Evolutionary conservation across 257 asterid species (phyloP).

Genomic region (Fraxinus americana): DNA sequence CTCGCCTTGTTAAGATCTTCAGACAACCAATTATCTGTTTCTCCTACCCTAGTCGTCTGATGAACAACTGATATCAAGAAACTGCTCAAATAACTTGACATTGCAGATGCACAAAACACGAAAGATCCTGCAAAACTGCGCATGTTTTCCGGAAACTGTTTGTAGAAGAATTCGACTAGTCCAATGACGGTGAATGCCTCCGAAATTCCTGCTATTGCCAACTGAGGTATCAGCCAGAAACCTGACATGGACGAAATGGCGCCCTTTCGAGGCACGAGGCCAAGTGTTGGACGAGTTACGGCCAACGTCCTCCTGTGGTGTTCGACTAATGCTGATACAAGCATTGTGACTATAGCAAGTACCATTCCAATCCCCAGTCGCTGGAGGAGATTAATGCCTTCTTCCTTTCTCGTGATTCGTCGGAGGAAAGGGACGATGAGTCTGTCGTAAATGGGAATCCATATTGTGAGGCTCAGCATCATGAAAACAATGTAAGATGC

Average conservation of each 20-base stretch:
- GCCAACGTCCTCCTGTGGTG: conserved; percentile 30
- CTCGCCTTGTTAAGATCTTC: conserved; percentile 52
- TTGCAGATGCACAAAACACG: conserved; percentile 38
- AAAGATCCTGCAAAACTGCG: conserved; percentile 48
- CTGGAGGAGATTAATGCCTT: conserved; percentile 45
- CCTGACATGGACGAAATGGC: conserved; percentile 51
- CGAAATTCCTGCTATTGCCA: conserved; percentile 35
- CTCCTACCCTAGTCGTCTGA: conserved; percentile 24
- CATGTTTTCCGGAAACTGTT: conserved; percentile 60
- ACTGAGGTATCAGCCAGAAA: conserved; percentile 39
- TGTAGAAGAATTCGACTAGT: conserved; percentile 43
- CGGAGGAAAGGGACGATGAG: conserved; percentile 37
- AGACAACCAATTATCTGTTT: conserved; percentile 35
- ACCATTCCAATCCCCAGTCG: conserved; percentile 41
- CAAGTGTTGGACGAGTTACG: conserved; percentile 30
- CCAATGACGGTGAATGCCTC: conserved; percentile 48
- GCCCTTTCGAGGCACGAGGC: conserved; percentile 32
- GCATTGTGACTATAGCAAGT: conserved; percentile 30
- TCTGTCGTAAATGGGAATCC: conserved; percentile 49
- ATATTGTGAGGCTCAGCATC: conserved; percentile 46
- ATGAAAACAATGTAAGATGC: conserved; percentile 43
- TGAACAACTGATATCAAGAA: conserved; percentile 41
- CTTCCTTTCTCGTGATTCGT: conserved; percentile 30
- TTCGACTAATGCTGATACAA: conserved; percentile 38
- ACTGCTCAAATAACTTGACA: conserved; percentile 42